Evolutionary conservation across 2,329 filamentous ascomycete species (phyloP).

Genomic region (Hymenoscyphus linearis): DNA sequence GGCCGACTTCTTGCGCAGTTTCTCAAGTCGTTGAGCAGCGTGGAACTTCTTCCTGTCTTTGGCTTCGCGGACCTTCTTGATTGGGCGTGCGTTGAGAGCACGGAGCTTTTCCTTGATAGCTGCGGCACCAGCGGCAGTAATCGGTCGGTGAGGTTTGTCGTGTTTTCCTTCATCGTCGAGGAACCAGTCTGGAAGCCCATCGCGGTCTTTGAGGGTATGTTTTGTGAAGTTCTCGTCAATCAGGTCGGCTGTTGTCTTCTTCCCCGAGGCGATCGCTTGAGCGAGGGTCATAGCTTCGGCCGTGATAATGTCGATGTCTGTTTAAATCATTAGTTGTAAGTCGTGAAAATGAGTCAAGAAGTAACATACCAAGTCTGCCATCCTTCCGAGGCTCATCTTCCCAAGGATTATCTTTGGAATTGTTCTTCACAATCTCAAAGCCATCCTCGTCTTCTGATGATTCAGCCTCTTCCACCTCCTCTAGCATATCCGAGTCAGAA

Average conservation of each 20-base stretch:
- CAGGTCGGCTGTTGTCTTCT: slow-evolving; percentile 73
- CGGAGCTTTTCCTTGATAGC: slow-evolving; percentile 94
- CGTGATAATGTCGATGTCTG: slow-evolving; percentile 97
- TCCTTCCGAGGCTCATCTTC: slow-evolving; percentile 60
- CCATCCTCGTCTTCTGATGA: slow-evolving; percentile 39
- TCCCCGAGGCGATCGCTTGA: slow-evolving; percentile 81
- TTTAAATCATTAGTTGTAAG: slow-evolving; percentile 16
- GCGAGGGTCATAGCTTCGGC: slow-evolving; percentile 98
- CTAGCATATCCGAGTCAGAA: slow-evolving; percentile 21
- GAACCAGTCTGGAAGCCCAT: slow-evolving; percentile 97
- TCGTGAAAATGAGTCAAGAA: too few relatives aligned
- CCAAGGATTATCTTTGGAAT: slow-evolving; percentile 54
- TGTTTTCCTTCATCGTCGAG: slow-evolving; percentile 85
- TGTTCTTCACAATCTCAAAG: slow-evolving; percentile 58
- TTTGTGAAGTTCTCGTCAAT: slow-evolving; percentile 93
- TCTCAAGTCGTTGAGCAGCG: slow-evolving; percentile 84
- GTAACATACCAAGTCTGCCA: slow-evolving; percentile 51
- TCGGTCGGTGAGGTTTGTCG: slow-evolving; percentile 80
- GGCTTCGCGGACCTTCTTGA: slow-evolving; percentile 98
- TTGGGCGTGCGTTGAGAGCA: slow-evolving; percentile 88
- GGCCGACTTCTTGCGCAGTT: slow-evolving; percentile 95
- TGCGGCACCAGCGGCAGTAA: slow-evolving; percentile 79
- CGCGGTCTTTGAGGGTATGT: slow-evolving; percentile 81
- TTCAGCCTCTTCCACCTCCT: slow-evolving; percentile 17
- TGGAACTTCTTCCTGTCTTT: slow-evolving; percentile 97